A percentile compares a stretch with the other conserved stretches of the same genome.
phyloP scores from a whole-genome alignment of 208 protist species.

The Zelonia costaricensis region DNA sequence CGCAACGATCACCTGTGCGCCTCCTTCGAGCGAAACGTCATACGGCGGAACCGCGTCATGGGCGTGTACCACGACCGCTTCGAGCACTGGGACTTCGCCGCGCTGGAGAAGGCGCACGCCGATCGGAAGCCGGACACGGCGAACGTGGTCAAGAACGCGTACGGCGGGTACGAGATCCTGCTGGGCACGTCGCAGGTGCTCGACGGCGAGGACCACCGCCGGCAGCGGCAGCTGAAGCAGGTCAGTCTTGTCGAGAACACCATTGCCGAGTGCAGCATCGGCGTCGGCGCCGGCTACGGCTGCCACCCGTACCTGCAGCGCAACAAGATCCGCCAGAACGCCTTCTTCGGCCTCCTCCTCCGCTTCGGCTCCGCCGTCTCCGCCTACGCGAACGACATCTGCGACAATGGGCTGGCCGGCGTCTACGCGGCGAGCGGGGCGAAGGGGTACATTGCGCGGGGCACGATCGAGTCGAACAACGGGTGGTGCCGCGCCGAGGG shows the following conservation, averaged over 20 bases:
- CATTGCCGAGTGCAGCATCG: slow-evolving; percentile 73
- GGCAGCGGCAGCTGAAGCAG: slow-evolving; percentile 60
- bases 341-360: slow-evolving; percentile 86
- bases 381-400: slow-evolving; percentile 53
- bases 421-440: slow-evolving; percentile 69
- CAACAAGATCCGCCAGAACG: slow-evolving; percentile 70
- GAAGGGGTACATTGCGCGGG: slow-evolving; percentile 56
- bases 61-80: slow-evolving; percentile 86
- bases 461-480: slow-evolving; percentile 67
- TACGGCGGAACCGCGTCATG: slow-evolving; percentile 72
- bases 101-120: slow-evolving; percentile 23
- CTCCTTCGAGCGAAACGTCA: slow-evolving; percentile 62
- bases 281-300: slow-evolving; percentile 63
- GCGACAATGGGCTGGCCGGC: slow-evolving; percentile 75
- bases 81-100: slow-evolving; percentile 56
- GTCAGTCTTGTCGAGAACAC: slow-evolving; percentile 76
- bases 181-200: slow-evolving; percentile 57
- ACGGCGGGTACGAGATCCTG: slow-evolving; percentile 55
- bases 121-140: slow-evolving; percentile 10
- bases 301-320: slow-evolving; percentile 76
- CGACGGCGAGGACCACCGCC: slow-evolving; percentile 41
- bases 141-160: slow-evolving; percentile 44
- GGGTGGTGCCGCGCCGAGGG: slow-evolving; percentile 53
- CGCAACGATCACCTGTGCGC: slow-evolving; percentile 41
- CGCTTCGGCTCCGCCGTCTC: slow-evolving; percentile 67